Evolutionary conservation across 495 filamentous ascomycete species (phyloP).

Genomic region (Podospora tetraspora): DNA sequence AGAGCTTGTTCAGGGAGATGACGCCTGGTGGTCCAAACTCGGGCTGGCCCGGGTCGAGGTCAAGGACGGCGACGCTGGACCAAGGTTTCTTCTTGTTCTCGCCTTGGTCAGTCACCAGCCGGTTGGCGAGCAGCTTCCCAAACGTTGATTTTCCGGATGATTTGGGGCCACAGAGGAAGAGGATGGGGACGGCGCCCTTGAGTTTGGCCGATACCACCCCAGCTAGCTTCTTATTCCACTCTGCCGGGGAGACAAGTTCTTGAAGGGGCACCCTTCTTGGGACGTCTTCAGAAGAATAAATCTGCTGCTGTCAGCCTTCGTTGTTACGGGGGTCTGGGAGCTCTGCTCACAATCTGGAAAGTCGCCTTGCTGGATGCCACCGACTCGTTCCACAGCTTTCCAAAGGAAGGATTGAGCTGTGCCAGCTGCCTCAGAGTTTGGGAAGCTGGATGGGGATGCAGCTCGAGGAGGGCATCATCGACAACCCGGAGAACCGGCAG

Average conservation of each 20-base stretch:
- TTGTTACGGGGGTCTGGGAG: background rate
- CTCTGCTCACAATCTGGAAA: conserved; percentile 36
- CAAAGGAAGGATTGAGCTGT: conserved; percentile 62
- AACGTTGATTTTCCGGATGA: conserved; percentile 86
- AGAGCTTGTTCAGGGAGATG: conserved; percentile 63
- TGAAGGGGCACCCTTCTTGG: conserved; percentile 47
- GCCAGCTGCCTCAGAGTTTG: conserved; percentile 53
- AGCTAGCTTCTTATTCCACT: conserved; percentile 55
- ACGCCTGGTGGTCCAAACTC: conserved; percentile 75
- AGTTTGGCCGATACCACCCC: conserved; percentile 36
- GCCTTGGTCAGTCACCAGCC: conserved; percentile 51
- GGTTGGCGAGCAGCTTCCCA: conserved; percentile 67
- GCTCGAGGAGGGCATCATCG: conserved; percentile 45
- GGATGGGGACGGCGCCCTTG: conserved; percentile 35
- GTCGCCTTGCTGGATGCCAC: conserved; percentile 15
- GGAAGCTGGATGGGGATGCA: conserved; percentile 47
- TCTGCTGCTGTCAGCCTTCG: conserved; percentile 30
- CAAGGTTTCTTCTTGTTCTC: conserved; percentile 24
- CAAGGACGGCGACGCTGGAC: conserved; percentile 57
- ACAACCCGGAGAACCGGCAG: conserved; percentile 63
- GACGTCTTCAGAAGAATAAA: conserved; percentile 43
- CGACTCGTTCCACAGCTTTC: conserved; percentile 64
- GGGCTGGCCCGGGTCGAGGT: conserved; percentile 79
- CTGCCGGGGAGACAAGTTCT: conserved; percentile 56
- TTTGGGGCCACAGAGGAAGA: conserved; percentile 73